Conservation (phyloP, 2,329 filamentous ascomycete species). For the Dactylellina drechsleri region DNA sequence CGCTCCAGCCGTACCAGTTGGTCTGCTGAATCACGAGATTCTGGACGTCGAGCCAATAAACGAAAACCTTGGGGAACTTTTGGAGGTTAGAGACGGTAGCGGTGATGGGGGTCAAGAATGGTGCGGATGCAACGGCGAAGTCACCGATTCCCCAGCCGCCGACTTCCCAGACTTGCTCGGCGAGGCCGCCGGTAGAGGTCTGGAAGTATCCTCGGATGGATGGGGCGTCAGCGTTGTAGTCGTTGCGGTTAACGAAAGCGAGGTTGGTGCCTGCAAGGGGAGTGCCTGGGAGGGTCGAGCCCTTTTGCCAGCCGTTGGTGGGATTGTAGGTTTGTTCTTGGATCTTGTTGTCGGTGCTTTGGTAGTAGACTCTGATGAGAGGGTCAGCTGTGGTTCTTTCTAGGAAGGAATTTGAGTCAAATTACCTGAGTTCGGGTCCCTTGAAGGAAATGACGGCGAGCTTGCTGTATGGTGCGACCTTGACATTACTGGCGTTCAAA, state of each 20-base stretch:
- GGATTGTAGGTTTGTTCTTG: slow-evolving; percentile 18
- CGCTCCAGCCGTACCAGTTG: slow-evolving; percentile 24
- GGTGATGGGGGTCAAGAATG: slow-evolving; percentile 35
- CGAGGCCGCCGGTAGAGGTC: slow-evolving; percentile 26
- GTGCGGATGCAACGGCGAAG: background rate
- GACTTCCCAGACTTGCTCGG: slow-evolving; percentile 27
- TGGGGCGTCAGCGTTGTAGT: slow-evolving; percentile 12
- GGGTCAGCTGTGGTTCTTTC: background rate
- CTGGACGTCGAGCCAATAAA: slow-evolving; percentile 33
- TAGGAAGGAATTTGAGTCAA: background rate
- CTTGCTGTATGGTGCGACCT: slow-evolving; percentile 37
- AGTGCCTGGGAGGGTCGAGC: slow-evolving; percentile 26
- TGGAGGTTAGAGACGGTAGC: slow-evolving; percentile 19
- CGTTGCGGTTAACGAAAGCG: slow-evolving; percentile 28
- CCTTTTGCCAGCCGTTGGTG: slow-evolving; percentile 22
- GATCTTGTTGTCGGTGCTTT: slow-evolving; percentile 27
- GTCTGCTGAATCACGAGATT: slow-evolving; percentile 17
- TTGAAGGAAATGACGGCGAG: slow-evolving; percentile 20
- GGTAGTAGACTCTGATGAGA: slow-evolving; percentile 24
- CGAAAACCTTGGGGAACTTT: slow-evolving; percentile 25
- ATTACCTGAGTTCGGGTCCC: slow-evolving; percentile 23
- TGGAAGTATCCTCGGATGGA: slow-evolving; percentile 49
- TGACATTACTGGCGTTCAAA: slow-evolving; percentile 19
- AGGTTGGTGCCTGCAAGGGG: slow-evolving; percentile 28
- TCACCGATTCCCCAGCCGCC: slow-evolving; percentile 11